These are phyloP conservation scores for Mollisia scopiformis DNA, from an alignment of 2,329 filamentous ascomycete genomes.

Conservation along the genomic window DNA sequence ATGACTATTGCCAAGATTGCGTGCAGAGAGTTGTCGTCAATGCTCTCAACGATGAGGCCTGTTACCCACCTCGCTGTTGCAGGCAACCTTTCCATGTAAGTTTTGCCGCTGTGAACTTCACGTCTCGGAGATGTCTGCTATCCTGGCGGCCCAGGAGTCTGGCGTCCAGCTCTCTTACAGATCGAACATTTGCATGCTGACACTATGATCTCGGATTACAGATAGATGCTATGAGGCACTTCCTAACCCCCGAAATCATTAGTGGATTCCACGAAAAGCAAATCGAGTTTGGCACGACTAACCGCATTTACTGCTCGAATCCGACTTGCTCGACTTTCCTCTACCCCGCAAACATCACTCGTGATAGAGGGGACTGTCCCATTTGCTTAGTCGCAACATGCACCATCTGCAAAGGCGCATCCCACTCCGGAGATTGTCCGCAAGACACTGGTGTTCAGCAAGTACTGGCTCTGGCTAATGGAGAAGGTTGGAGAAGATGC, in stretches of 20 bases:
- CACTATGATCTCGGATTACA: too few species aligned
- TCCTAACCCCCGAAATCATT: slow-evolving; percentile 6
- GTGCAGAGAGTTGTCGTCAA: slow-evolving; percentile 7
- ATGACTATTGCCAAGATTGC: slow-evolving; percentile 10
- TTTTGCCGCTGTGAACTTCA: too few species aligned
- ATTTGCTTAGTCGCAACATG: slow-evolving; percentile 50
- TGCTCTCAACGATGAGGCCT: slow-evolving; percentile 7
- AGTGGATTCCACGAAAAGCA: slow-evolving; percentile 45
- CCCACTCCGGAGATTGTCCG: slow-evolving; percentile 51
- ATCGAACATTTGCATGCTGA: too few species aligned
- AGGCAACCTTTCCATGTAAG: slow-evolving; percentile 9
- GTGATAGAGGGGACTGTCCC: slow-evolving; percentile 41
- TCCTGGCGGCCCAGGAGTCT: too few species aligned
- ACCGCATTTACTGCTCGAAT: slow-evolving; percentile 53
- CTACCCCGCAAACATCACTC: slow-evolving; percentile 34
- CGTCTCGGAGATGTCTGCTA: too few species aligned
- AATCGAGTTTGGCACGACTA: slow-evolving; percentile 48
- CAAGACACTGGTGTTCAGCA: slow-evolving; percentile 39
- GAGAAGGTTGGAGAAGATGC: slow-evolving; percentile 54
- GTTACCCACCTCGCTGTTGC: slow-evolving; percentile 13
- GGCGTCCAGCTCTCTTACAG: too few species aligned
- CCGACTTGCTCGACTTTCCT: slow-evolving; percentile 50
- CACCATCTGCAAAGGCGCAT: background rate
- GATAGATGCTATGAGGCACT: slow-evolving; percentile 4
- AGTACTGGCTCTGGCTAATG: slow-evolving; percentile 40